Evolutionary conservation across 345 rosid genomes (phyloP), one percentile per base, ranked within the genome.

Genomic region (Eucalyptus leucophloia): DNA sequence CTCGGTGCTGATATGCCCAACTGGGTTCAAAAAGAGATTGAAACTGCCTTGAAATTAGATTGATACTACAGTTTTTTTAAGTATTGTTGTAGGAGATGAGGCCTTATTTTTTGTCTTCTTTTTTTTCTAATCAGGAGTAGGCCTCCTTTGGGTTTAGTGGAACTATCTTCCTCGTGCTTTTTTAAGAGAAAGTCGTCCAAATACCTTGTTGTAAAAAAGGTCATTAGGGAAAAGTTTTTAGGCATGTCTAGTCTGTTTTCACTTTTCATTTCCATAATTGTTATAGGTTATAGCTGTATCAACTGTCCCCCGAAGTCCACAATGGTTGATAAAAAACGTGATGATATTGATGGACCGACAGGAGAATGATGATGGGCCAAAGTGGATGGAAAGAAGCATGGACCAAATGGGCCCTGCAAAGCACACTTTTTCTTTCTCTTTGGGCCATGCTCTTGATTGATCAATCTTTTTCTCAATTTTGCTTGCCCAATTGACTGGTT

Each of bases 1-100:
- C 91, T 95, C 95, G 62, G 98, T 95, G 72, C 87, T 94, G 62
- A 93, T 97, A 88, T 94, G 93, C 88, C 99, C 98, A 24, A 90
- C 91, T 91, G 94, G 93, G 83, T 92, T 90, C 24, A n/a, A 42
- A 77, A 77, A 77, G 85, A 40, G 85, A 77, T 12, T 21, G 85
- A 77, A 77, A 11, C 30, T 21, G 44, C 85, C 85, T 40, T 23
- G 44, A 40, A 40, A 21, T 23, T 40, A 21, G 47, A 77, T 40
- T 42, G 85, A 40, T 77, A 23, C 24, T 77, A 40, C 30, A 77
- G 85, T 21, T 34, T 11, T 37, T 72, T 6, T 10, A 21, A 16
- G 4, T 37, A 19, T 19, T 37, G 83, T 7, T 21, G 28, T 21
- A 40, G 85, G 17, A 21, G 24, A 21, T 11, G 6, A 21, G 28